Percentiles rank a stretch among this genome's conserved stretches.
Conservation (phyloP, 371 early-diverging fungal species). For the Mortierella sp. region DNA sequence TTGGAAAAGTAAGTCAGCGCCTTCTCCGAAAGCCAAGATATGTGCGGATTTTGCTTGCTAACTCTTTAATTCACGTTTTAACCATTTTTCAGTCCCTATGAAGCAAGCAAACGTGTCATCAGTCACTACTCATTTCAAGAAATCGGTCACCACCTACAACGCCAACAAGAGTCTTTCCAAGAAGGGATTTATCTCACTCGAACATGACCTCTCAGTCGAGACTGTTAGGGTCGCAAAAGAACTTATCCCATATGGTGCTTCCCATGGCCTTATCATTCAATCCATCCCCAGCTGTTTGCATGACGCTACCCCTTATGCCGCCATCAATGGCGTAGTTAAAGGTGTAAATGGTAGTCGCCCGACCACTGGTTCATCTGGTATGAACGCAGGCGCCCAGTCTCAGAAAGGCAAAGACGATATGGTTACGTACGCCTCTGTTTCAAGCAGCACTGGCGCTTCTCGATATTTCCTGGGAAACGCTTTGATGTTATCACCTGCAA, state of each 20-base stretch:
- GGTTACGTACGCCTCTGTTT: background rate
- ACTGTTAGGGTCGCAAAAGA: slow-evolving; percentile 29
- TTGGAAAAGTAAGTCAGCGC: slow-evolving; percentile 47
- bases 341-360: no score
- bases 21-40: background rate
- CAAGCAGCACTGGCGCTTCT: background rate
- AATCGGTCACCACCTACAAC: slow-evolving; percentile 2
- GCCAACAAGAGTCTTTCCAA: background rate
- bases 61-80: background rate
- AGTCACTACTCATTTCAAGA: slow-evolving; percentile 3
- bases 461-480: slow-evolving; percentile 3
- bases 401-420: background rate
- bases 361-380: background rate
- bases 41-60: background rate
- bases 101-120: background rate
- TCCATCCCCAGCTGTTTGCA: slow-evolving; percentile 30
- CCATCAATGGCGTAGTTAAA: slow-evolving; percentile 7
- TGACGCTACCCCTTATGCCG: slow-evolving; percentile 19
- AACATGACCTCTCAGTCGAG: slow-evolving; percentile 29
- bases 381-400: background rate
- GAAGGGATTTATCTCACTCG: slow-evolving; percentile 46
- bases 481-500: background rate
- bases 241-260: slow-evolving; percentile 23
- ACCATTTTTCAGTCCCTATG: slow-evolving; percentile 19
- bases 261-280: slow-evolving; percentile 16